These are phyloP conservation scores for Collybia sordida DNA, from an alignment of 768 basidiomycete genomes.

Conservation along the genomic window DNA sequence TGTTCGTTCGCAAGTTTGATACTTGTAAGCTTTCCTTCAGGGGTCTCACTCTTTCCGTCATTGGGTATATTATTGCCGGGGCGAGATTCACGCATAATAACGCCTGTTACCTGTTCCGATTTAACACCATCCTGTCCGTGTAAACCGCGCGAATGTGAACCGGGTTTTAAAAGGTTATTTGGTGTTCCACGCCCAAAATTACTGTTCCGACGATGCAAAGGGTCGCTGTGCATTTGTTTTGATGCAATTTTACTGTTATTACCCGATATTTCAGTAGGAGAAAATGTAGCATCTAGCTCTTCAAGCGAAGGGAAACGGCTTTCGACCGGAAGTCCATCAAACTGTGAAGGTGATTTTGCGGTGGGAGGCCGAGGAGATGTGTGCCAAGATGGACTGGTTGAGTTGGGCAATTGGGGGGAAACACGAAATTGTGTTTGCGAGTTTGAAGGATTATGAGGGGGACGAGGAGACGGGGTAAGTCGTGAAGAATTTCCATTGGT, in stretches of 20 bases:
- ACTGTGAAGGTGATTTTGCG: constrained; percentile 25
- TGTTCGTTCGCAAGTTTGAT: too few relatives aligned
- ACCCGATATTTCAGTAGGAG: constrained; percentile 18
- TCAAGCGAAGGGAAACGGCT: constrained; percentile 87
- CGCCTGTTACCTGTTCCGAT: constrained; percentile 58
- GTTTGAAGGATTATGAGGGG: constrained; percentile 22
- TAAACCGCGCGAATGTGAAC: constrained; percentile 15
- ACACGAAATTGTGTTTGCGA: constrained; percentile 30
- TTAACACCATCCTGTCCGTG: constrained; percentile 39
- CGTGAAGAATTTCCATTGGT: constrained; percentile 20
- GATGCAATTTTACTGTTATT: constrained; percentile 1
- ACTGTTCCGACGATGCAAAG: constrained; percentile 10
- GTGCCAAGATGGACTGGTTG: constrained; percentile 28
- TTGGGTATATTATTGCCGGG: constrained; percentile 1
- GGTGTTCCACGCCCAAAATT: constrained; percentile 2
- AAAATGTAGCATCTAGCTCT: constrained; percentile 65
- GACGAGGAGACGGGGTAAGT: constrained; percentile 34
- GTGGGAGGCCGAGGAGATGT: constrained; percentile 25
- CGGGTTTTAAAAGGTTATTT: constrained; percentile 19
- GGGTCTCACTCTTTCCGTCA: neutral
- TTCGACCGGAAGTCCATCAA: constrained; percentile 54
- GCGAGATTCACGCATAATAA: constrained; percentile 45
- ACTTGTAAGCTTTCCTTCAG: too few relatives aligned
- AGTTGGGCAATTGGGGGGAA: constrained; percentile 22
- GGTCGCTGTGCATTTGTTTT: constrained; percentile 11